These are phyloP conservation scores for Sporothrix pseudoabietina DNA, from an alignment of 2,329 filamentous ascomycete species.

Conservation along the genomic window DNA sequence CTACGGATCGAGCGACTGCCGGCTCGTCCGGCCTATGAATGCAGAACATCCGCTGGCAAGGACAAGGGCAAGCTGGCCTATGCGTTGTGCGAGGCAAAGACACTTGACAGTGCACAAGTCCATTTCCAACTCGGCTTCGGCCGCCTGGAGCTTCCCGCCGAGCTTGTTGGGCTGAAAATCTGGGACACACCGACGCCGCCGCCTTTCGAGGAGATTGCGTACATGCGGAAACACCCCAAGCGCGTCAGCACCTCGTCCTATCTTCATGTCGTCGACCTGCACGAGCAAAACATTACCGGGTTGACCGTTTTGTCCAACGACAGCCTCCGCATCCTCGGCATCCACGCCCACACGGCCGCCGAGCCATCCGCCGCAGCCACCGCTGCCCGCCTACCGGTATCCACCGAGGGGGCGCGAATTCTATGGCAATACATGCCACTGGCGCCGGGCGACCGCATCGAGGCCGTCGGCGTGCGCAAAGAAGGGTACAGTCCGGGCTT, in stretches of 20 bases:
- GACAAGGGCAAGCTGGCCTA: neutral
- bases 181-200: conserved; percentile 5
- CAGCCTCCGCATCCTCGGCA: neutral
- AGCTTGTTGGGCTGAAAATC: neutral
- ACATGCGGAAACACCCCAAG: neutral
- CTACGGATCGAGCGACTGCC: neutral
- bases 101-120: neutral
- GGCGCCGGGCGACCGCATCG: conserved; percentile 2
- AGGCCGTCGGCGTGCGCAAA: neutral
- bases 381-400: neutral
- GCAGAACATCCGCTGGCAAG: neutral
- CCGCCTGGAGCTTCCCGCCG: neutral
- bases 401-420: neutral
- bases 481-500: neutral
- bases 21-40: neutral
- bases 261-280: neutral
- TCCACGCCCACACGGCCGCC: conserved; percentile 2
- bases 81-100: neutral
- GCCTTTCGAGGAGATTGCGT: neutral
- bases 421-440: neutral
- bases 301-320: neutral
- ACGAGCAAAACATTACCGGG: neutral
- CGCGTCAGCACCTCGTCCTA: neutral
- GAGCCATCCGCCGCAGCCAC: neutral
- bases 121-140: neutral